Base-by-base conservation (phyloP, 306 rosid species). In the Inga laurina region DNA sequence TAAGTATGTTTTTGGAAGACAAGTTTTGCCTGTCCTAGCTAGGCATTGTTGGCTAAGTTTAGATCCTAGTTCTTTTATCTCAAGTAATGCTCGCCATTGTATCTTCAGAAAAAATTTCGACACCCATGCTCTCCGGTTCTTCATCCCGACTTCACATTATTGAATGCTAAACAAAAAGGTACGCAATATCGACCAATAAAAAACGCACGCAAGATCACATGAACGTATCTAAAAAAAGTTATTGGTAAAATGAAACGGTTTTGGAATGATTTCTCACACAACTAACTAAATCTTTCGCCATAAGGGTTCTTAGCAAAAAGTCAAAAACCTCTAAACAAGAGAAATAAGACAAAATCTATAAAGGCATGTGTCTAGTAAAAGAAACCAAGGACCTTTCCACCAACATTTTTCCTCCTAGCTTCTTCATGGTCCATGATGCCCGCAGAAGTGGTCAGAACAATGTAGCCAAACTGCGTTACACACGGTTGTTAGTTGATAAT, bases 391-490 rank as follows among this genome's bases (percentile, higher is more conserved):
- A 75, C 79, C 57, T 75, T 75, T 21, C 79, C 79, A 56, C 79
- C 79, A 19, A 75, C 79, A 37, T 75, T 75, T n/a, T 75, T 75
- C 61, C 79, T 54, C 69, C 69, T 76, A 35, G 79, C 79, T 49
- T 76, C 79, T 21, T 76, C 79, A 16, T 76, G 79, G 69, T 76
- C 79, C 79, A 76, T 76, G 46, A 74, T 74, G 16, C 78, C 78
- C 45, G 78, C 78, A 51, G 78, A 74, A 9, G 78, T 74, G 12
- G 79, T 76, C 52, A 76, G 61, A 32, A 76, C 79, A 56, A 76
- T 76, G 43, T 76, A 76, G 45, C 79, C 79, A 76, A 76, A 76
- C 79, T 76, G 79, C 52, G 43, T 76, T 35, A 54, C 41, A 57
- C 37, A 6, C 2, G 24, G 18, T 75, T 5, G 68, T 54, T 35